phyloP scores from a whole-genome alignment of 2,329 filamentous ascomycete species.

The Alternaria rosae region DNA sequence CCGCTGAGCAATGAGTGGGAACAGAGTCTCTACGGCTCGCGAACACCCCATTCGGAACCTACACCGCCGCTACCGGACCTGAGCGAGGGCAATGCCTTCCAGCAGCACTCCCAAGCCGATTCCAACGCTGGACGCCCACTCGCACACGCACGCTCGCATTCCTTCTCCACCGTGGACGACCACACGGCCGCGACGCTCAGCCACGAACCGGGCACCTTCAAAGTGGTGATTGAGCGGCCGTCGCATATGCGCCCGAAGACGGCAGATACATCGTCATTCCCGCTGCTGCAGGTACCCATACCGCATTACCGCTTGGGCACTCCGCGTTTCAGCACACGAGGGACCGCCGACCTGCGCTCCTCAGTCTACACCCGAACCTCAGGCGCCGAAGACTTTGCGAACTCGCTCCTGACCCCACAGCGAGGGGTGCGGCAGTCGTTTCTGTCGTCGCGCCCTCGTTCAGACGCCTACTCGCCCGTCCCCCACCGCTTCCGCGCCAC shows the following conservation, averaged over 20 bases:
- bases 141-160: conserved; percentile 66
- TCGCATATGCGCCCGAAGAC: conserved; percentile 68
- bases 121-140: conserved; percentile 25
- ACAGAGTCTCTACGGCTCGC: conserved; percentile 46
- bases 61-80: conserved; percentile 30
- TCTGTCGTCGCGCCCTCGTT: conserved; percentile 46
- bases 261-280: conserved; percentile 63
- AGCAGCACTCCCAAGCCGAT: conserved; percentile 22
- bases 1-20: conserved; percentile 48
- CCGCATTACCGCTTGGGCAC: conserved; percentile 85
- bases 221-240: conserved; percentile 80
- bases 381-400: conserved; percentile 71
- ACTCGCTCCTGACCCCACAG: conserved; percentile 62
- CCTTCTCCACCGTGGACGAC: conserved; percentile 79
- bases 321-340: conserved; percentile 78
- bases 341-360: conserved; percentile 78
- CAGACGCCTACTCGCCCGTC: conserved; percentile 48
- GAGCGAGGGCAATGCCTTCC: conserved; percentile 24
- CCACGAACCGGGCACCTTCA: conserved; percentile 73
- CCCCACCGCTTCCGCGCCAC: conserved; percentile 44
- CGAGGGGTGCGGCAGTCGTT: conserved; percentile 44
- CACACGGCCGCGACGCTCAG: conserved; percentile 57
- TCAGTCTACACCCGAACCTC: conserved; percentile 77
- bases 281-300: conserved; percentile 75
- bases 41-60: conserved; percentile 39